Base-by-base conservation (phyloP, 768 basidiomycete genomes). In the Tylopilus intermedius region DNA sequence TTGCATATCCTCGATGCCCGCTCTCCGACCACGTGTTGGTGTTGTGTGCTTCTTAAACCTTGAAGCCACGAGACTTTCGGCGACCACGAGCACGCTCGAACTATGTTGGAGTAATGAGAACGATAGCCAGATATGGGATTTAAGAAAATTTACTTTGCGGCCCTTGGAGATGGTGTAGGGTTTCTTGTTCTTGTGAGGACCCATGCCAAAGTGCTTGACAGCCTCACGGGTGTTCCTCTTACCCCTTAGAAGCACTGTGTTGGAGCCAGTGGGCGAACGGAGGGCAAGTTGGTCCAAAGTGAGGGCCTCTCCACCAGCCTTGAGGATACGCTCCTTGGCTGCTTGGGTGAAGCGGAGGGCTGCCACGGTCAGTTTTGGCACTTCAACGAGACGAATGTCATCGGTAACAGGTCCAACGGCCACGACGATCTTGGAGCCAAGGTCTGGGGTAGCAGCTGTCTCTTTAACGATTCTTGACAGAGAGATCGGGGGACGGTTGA, bases 11-110 rank as follows among this genome's bases (percentile, higher is more conserved):
- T 57, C 59, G 47, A 58, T 53, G 56, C 53, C 53, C 59, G 49
- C 63, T 54, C 53, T 62, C 62, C 61, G 62, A 70, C 65, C 50
- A 51, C 56, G 58, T 60, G 64, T 62, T 62, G 63, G 56, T 71
- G 71, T 70, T 72, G 67, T 51, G 46, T 47, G 58, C 58, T 62
- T 60, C 63, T 81, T 87, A 93, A 58, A 94, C 88, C 80, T 94
- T 94, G 90, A 94, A 94, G 63, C 90, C 92, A 74, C 88, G 88
- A 51, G 91, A 94, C 83, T 92, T 90, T 89, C 95, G 84, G 82
- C 95, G 90, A 79, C 95, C 95, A 84, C 95, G 94, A 72, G 77
- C 95, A 69, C 86, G 86, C 79, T 99, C 95, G 87, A 96, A 95
- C 86, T 86, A 56, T 44, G 40, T 52, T 49, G 26, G n/a, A 30